These are phyloP conservation scores for Penicillium paxilli DNA, from an alignment of 495 filamentous ascomycete genomes.

Conservation along the genomic window DNA sequence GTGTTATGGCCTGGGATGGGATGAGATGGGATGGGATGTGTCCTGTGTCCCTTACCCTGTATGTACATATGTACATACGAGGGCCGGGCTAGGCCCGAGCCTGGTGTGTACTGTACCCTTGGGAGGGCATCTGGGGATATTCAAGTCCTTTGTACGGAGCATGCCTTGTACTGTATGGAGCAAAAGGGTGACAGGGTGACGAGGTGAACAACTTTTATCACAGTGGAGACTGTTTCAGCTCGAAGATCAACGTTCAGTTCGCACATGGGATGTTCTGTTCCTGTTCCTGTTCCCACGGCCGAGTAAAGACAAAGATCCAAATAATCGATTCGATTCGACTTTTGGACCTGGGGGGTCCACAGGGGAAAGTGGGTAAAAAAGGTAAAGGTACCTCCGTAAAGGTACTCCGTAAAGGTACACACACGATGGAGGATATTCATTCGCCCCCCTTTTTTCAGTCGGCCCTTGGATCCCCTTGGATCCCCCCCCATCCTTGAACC, in stretches of 20 bases:
- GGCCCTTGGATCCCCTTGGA: constrained; percentile 2
- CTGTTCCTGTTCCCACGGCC: not conserved
- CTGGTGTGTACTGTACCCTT: too few relatives aligned
- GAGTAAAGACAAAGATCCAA: not conserved
- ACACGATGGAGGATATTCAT: not conserved
- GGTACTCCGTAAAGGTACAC: too few relatives aligned
- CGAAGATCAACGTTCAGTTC: constrained; percentile 1
- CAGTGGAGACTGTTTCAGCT: not conserved
- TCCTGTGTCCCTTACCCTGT: not conserved
- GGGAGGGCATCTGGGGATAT: too few relatives aligned
- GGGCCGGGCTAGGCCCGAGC: too few relatives aligned
- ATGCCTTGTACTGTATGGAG: too few relatives aligned
- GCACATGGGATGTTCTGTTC: not conserved
- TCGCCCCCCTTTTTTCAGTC: constrained; percentile 4
- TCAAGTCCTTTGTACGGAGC: too few relatives aligned
- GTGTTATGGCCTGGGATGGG: too few relatives aligned
- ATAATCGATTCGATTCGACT: too few relatives aligned
- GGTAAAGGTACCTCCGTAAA: too few relatives aligned
- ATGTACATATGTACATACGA: too few relatives aligned
- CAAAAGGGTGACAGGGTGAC: too few relatives aligned
- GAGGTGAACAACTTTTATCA: not conserved
- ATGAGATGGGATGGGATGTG: not conserved
- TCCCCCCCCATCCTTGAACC: not conserved
- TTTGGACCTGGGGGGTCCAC: not conserved
- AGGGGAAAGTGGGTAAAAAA: not conserved